Evolutionary conservation across 2,329 filamentous ascomycete genomes (phyloP).

Genomic region (Diaporthe sp.): DNA sequence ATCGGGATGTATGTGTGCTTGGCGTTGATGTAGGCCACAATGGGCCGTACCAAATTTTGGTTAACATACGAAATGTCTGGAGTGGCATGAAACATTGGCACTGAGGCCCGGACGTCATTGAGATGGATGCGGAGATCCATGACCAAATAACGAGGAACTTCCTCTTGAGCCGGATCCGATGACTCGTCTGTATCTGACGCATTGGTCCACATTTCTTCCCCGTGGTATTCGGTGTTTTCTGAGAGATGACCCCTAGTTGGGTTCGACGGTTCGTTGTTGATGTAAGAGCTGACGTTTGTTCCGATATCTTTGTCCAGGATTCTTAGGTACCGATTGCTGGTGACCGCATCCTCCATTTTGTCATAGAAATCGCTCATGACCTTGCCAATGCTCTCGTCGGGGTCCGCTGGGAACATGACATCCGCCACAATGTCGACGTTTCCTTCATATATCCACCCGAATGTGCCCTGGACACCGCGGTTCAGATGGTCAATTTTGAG

Average conservation of each 20-base stretch:
- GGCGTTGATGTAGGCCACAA: conserved; percentile 98
- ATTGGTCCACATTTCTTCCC: conserved; percentile 40
- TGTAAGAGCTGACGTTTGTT: conserved; percentile 43
- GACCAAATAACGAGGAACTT: conserved; percentile 84
- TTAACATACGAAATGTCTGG: conserved; percentile 95
- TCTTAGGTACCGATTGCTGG: conserved; percentile 77
- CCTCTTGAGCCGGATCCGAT: conserved; percentile 50
- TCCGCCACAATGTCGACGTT: conserved; percentile 97
- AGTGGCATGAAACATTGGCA: conserved; percentile 84
- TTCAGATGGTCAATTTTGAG: conserved; percentile 97
- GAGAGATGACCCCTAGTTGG: conserved; percentile 38
- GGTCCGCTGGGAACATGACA: conserved; percentile 91
- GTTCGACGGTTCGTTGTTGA: conserved; percentile 40
- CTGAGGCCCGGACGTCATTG: conserved; percentile 92
- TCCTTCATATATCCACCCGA: conserved; percentile 98
- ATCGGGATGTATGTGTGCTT: conserved; percentile 96
- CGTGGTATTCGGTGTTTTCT: conserved; percentile 17
- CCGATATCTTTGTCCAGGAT: conserved; percentile 66
- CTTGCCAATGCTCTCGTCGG: conserved; percentile 90
- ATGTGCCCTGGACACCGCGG: conserved; percentile 90
- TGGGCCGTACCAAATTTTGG: conserved; percentile 93
- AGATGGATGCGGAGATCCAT: conserved; percentile 97
- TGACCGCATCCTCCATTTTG: conserved; percentile 92
- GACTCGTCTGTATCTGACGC: conserved; percentile 22
- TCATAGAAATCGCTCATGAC: conserved; percentile 99